Base-by-base conservation (phyloP, 352 stramenopile species). In the Phytophthora hybrid region DNA sequence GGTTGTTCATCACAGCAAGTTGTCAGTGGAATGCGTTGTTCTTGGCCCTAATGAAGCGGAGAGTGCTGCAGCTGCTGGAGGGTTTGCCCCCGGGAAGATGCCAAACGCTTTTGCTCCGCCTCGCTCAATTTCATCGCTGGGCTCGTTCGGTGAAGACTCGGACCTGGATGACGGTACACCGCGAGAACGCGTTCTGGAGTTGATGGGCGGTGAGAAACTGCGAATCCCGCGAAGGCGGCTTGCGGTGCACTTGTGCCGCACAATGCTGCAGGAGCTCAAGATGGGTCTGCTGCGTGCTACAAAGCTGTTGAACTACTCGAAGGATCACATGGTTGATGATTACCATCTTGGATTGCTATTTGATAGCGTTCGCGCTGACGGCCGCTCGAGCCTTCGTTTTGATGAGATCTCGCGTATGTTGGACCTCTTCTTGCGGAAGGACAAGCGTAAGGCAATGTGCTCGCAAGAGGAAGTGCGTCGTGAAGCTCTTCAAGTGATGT, bases 361-460 rank as follows among this genome's bases (percentile, higher is more conserved):
- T 72, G 78, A 92, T 62, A 93, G 83, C 37, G 78, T 93, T n/a
- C 85, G 81, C 7, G 86, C 81, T 0, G 87, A 95, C 63, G 90
- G 90, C 0, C 86, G 89, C 19, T 72, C 79, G 18, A 96, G 88
- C 65, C 66, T 97, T 18, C 90, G 90, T 9, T 93, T 92, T 59
- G 90, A 97, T 57, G 88, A 97, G 78, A 88, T 97, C 26, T 94
- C 82, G 14, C 86, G 90, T 58, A 93, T 95, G 86, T 66, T 97
- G 34, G 90, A 97, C 31, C 69, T 97, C 34, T 95, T 91, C 56
- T 61, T 97, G 49, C 86, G 90, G 32, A 93, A 93, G 66, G 89
- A 97, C 74, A 86, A 85, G 31, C 85, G 88, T 56, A 90, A 85
- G 51, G 81, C 83, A 9, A 69, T 89, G 47, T 91, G 82, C 26